Evolutionary conservation across 2,329 filamentous ascomycete genomes (phyloP).

Genomic region (Colletotrichum sp.): DNA sequence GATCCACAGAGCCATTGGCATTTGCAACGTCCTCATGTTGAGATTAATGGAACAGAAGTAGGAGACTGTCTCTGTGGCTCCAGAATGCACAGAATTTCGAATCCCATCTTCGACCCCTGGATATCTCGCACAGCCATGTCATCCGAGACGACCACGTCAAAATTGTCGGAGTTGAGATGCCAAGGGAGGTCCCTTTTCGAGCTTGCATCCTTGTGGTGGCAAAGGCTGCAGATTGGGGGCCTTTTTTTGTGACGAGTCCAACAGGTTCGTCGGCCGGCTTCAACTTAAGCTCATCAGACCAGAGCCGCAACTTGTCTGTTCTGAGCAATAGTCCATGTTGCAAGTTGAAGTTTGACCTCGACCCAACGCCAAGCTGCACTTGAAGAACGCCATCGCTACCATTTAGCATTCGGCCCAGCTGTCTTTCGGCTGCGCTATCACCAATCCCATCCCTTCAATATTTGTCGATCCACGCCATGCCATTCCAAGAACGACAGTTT

Average conservation of each 20-base stretch:
- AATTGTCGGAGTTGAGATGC: neutral
- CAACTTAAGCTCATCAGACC: neutral
- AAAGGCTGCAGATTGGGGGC: neutral
- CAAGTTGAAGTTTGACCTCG: neutral
- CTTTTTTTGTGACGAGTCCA: neutral
- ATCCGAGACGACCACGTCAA: neutral
- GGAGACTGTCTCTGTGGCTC: neutral
- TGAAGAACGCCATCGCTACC: neutral
- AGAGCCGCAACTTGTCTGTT: neutral
- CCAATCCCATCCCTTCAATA: constrained; percentile 19
- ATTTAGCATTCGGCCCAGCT: neutral
- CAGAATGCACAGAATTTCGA: neutral
- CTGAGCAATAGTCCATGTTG: neutral
- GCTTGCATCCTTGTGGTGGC: neutral
- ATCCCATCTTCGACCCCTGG: neutral
- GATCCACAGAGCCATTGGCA: neutral
- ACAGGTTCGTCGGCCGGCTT: neutral
- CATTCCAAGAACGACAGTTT: neutral
- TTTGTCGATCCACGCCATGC: constrained; percentile 11
- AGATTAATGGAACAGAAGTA: neutral
- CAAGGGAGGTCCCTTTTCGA: neutral
- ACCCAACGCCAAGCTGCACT: neutral
- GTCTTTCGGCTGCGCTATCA: neutral
- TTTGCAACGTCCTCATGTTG: neutral
- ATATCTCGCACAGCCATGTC: neutral